These are phyloP conservation scores for Phytophthora melonis DNA, from an alignment of 352 stramenopile species.

Conservation along the genomic window DNA sequence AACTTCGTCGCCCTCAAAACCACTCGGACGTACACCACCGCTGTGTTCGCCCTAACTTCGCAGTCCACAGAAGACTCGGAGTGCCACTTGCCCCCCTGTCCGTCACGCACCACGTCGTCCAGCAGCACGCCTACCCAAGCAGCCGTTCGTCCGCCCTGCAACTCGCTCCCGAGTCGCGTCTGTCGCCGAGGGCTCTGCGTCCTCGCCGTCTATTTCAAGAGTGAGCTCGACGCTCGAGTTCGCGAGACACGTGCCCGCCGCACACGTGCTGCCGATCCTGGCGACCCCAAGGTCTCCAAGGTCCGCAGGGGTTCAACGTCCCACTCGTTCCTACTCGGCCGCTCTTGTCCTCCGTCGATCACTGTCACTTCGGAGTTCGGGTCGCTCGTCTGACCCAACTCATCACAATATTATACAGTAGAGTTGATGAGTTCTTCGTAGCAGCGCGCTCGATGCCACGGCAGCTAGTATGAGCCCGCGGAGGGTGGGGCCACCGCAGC, in stretches of 20 bases:
- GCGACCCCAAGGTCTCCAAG: background rate
- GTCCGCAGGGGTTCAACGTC: background rate
- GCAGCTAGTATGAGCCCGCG: too few relatives aligned
- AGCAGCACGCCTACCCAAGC: background rate
- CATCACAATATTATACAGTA: background rate
- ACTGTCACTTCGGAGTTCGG: too few relatives aligned
- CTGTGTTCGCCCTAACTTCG: background rate
- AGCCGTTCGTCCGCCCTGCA: too few relatives aligned
- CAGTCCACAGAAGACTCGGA: background rate
- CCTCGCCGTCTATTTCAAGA: background rate
- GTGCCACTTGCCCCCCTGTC: background rate
- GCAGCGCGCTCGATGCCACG: too few relatives aligned
- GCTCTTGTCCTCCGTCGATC: background rate
- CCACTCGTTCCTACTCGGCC: background rate
- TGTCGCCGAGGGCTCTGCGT: background rate
- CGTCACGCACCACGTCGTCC: background rate
- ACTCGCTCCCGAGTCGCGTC: background rate
- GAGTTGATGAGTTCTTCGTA: too few relatives aligned
- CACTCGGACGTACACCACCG: background rate
- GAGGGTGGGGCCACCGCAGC: too few relatives aligned
- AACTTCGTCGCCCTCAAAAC: background rate
- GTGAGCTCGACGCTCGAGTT: conserved; percentile 2
- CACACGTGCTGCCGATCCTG: background rate
- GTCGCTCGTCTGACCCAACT: background rate
- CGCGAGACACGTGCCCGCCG: background rate